Conservation (phyloP, 2,329 filamentous ascomycete species). For the Penicillium hesseltinei region DNA sequence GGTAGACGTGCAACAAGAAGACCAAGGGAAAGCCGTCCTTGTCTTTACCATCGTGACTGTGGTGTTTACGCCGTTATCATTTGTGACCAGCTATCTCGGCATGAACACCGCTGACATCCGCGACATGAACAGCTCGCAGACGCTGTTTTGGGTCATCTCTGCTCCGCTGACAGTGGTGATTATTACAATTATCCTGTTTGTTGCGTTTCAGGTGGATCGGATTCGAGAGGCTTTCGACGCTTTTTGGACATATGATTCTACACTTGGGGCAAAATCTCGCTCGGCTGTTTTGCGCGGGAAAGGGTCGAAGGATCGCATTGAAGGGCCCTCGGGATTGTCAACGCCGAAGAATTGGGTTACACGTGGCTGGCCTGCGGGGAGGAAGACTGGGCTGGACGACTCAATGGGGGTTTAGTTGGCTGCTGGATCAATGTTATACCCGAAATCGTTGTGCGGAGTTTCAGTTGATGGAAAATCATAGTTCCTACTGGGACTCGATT, state of each 20-base stretch:
- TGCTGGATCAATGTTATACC: not conserved
- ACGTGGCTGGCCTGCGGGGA: not conserved
- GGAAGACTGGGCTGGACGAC: not conserved
- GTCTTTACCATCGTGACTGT: conserved; percentile 34
- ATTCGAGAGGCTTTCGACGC: not conserved
- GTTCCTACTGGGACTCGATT: not conserved
- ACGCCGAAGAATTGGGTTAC: not conserved
- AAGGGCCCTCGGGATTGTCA: not conserved
- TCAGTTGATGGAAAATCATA: not conserved
- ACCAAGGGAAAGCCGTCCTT: conserved; percentile 27
- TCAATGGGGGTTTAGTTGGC: not conserved
- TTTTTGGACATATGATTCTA: not conserved
- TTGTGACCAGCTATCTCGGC: too few relatives aligned
- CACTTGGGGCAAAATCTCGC: not conserved
- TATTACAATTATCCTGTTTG: not conserved
- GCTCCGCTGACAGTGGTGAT: not conserved
- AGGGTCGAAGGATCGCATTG: not conserved
- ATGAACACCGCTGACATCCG: conserved; percentile 31
- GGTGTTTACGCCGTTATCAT: conserved; percentile 27
- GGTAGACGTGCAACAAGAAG: not conserved
- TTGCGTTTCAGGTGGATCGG: not conserved
- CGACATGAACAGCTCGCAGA: conserved; percentile 17
- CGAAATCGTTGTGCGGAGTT: not conserved
- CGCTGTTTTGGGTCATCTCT: conserved; percentile 25
- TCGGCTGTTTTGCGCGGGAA: not conserved